Base-by-base conservation (phyloP, 2,329 filamentous ascomycete genomes). In the Cladosporium sp. region DNA sequence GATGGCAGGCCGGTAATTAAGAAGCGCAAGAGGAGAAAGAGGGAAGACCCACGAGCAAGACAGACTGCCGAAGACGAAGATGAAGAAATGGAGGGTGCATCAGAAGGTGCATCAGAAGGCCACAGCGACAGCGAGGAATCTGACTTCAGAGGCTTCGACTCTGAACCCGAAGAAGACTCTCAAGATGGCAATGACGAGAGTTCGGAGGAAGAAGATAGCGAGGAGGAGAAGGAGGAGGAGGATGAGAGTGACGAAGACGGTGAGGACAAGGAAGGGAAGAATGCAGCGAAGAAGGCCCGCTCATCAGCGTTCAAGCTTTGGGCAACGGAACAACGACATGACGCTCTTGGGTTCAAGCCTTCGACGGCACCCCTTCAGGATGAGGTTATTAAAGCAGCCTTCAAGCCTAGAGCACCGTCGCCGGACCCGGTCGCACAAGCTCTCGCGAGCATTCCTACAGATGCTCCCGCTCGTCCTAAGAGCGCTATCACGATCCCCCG, bases 281-380 rank as follows among this genome's bases (percentile, higher is more conserved):
- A 54, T 46, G 65, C 66, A 11, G 65, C 63, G 31, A 69, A 69
- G 46, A 74, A 71, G 57, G 72, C 72, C 53, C 68, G 75, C 18
- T 70, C 77, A 40, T 85, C 82, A 2, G 89, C 89, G 0, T 98
- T 98, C 77, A 97, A 97, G 69, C 80, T 86, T 2, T 98, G 93
- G 93, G 93, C 93, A 16, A 83, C 85, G 31, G 83, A 88, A 61
- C 86, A 93, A 69, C 81, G 91, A 53, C 95, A 96, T 62, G 81
- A 92, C 61, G 86, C 87, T 4, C 75, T 95, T 32, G 91, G 90
- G 5, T 84, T 84, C 61, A 75, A 73, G 14, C 80, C 81, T 10
- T 76, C 52, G n/a, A 53, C 74, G 79, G 69, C 71, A 35, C 71
- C 75, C 10, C 55, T 52, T 14, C 56, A 56, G 18, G 55, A 60